Conservation (phyloP, 2,329 filamentous ascomycete species). For the Hansfordia pulvinata region DNA sequence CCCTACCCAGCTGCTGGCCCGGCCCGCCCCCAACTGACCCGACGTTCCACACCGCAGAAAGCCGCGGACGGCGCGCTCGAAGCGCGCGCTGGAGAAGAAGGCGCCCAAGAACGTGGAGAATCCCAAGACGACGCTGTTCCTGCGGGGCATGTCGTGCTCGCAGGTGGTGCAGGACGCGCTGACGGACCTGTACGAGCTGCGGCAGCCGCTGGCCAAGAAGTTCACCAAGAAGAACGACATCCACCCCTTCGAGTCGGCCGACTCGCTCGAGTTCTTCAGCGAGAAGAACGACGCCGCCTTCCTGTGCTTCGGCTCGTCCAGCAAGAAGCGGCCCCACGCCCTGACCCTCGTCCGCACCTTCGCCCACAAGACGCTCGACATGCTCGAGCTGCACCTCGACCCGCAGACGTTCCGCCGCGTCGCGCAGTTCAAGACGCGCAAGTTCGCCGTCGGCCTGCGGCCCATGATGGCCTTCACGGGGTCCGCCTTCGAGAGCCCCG, state of each 20-base stretch:
- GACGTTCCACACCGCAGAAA: too few relatives aligned
- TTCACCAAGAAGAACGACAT: conserved; percentile 97
- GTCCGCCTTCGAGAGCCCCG: conserved; percentile 72
- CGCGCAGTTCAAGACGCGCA: conserved; percentile 62
- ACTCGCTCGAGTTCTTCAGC: conserved; percentile 86
- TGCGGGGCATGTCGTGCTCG: conserved; percentile 77
- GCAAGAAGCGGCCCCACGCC: conserved; percentile 91
- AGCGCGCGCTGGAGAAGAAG: conserved; percentile 86
- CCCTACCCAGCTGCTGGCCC: too few relatives aligned
- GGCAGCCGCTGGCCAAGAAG: conserved; percentile 72
- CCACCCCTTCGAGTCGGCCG: conserved; percentile 83
- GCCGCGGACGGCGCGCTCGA: conserved; percentile 68
- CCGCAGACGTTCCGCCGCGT: conserved; percentile 56
- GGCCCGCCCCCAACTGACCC: too few relatives aligned
- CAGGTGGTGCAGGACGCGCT: conserved; percentile 73
- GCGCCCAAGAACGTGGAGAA: conserved; percentile 84
- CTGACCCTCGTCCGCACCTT: conserved; percentile 76
- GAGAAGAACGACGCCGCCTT: conserved; percentile 90
- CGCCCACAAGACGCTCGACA: conserved; percentile 78
- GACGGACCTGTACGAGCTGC: conserved; percentile 72
- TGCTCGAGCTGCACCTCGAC: conserved; percentile 83
- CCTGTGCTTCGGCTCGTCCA: conserved; percentile 71
- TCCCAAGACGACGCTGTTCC: conserved; percentile 77
- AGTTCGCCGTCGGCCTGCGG: conserved; percentile 68
- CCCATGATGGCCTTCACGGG: conserved; percentile 89